Base-by-base conservation (phyloP, 2,329 filamentous ascomycete genomes). In the Diaporthe capsici region DNA sequence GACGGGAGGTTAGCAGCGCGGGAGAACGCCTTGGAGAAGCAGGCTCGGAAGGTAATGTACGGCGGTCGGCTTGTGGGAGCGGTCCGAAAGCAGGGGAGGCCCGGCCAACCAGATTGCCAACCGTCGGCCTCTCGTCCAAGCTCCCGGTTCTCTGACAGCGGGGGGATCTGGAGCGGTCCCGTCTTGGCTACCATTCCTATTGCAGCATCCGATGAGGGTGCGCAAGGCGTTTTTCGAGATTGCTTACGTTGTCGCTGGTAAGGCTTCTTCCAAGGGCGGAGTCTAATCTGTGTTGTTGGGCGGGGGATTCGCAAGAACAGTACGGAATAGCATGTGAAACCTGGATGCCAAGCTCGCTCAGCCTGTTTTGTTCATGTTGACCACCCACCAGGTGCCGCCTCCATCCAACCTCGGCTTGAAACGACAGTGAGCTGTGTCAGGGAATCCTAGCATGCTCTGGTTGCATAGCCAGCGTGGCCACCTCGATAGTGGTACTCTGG, bases 281-380 rank as follows among this genome's bases (percentile, higher is more conserved):
- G 65, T 68, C 42, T 68, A 39, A 53, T 39, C 7, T 53, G 47
- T 39, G 28, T 13, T 53, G n/a, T 5, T 68, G 47, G 31, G 65
- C 47, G 65, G 47, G 65, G 65, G 47, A 53, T 22, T 70, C 65
- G 65, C 65, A 70, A 70, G 65, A 42, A 39, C 7, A 13, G 65
- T 31, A 55, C 65, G 34, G 49, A 70, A 70, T 17, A 28, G 65
- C 49, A 70, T 70, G 49, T 70, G 65, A 70, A 70, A 70, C 65
- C 49, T 42, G 34, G n/a, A 25, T 31, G 65, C 65, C 65, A 70
- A 55, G 65, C 4, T 53, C n/a, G 65, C 49, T 53, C 65, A 70
- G 65, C 65, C 65, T 70, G 65, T 55, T 55, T 70, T 39, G 65
- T 12, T 70, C 49, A 55, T 53, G 47, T 39, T 53, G 31, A 53